A percentile compares a stretch with the other conserved stretches of the same genome.
Evolutionary conservation across 2,329 filamentous ascomycete species (phyloP).

Genomic region (Trichocomaceae sp.): DNA sequence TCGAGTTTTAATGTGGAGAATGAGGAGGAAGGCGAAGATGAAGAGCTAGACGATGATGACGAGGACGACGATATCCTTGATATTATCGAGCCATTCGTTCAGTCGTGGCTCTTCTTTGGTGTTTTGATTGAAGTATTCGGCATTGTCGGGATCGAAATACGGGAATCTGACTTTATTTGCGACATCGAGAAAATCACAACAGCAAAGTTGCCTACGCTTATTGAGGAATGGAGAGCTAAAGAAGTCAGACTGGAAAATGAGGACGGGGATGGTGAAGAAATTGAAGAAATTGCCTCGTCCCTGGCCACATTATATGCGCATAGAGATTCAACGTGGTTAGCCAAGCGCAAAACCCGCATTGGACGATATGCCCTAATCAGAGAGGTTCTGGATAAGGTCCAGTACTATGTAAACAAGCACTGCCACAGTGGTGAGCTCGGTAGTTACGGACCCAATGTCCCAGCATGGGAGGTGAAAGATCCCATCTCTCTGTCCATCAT

Average conservation of each 20-base stretch:
- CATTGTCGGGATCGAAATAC: neutral
- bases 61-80: neutral
- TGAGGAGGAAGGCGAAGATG: neutral
- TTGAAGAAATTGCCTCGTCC: neutral
- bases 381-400: neutral
- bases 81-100: slow-evolving; percentile 16
- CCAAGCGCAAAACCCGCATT: neutral
- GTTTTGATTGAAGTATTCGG: slow-evolving; percentile 14
- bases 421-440: neutral
- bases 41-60: neutral
- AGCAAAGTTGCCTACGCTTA: neutral
- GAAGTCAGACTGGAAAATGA: neutral
- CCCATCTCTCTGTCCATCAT: neutral
- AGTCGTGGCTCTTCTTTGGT: slow-evolving; percentile 22
- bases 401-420: neutral
- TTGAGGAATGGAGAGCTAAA: neutral
- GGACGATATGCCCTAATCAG: neutral
- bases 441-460: neutral
- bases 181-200: neutral
- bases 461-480: neutral
- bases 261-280: neutral
- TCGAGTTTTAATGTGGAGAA: neutral
- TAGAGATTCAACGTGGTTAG: neutral
- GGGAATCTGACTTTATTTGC: slow-evolving; percentile 10
- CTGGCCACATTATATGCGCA: neutral